Conservation (phyloP, 805 yeast genomes). For the Nakazawaea wickerhamii region DNA sequence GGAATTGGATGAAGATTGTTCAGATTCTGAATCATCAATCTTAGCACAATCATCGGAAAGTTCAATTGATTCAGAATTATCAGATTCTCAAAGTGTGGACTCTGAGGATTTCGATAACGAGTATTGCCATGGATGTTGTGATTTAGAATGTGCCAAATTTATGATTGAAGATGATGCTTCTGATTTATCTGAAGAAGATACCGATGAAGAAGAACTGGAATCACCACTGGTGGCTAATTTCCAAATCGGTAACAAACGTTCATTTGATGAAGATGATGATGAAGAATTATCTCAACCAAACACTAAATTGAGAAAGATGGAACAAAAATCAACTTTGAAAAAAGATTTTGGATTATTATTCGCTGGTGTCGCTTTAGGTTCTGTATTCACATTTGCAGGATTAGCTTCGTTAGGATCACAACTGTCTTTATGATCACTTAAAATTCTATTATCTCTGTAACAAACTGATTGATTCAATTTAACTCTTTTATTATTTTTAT, state of each 20-base stretch:
- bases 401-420: slow-evolving; percentile 8
- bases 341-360: slow-evolving; percentile 6
- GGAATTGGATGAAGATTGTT: neutral
- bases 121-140: too few relatives aligned
- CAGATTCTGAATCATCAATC: neutral
- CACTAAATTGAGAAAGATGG: neutral
- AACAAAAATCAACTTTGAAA: neutral
- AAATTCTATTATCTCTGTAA: neutral
- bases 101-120: too few relatives aligned
- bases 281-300: neutral
- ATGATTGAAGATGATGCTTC: too few relatives aligned
- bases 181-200: neutral
- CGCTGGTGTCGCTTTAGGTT: slow-evolving; percentile 8
- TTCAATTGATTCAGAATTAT: neutral
- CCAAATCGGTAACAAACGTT: neutral
- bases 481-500: neutral
- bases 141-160: too few relatives aligned
- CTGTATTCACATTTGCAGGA: slow-evolving; percentile 8
- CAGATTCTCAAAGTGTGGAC: neutral
- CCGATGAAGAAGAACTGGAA: neutral
- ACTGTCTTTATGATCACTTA: neutral
- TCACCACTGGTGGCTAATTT: neutral
- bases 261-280: neutral
- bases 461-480: neutral
- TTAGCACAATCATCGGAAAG: neutral